These are phyloP conservation scores for Mesostigma viride DNA, from an alignment of 139 green algal species.

Conservation along the genomic window DNA sequence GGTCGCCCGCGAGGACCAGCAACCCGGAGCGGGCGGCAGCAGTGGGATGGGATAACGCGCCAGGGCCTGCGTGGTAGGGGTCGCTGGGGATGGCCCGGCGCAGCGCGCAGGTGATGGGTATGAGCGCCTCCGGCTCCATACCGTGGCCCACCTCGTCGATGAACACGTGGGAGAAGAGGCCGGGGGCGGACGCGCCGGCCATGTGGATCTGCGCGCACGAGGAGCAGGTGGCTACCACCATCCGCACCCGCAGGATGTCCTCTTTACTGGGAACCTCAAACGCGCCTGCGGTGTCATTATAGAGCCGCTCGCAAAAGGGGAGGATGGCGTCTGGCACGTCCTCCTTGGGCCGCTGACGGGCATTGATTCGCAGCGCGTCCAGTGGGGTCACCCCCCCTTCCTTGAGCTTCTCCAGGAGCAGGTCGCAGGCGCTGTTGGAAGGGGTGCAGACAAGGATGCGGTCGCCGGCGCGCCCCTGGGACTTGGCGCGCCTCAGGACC, in stretches of 20 bases:
- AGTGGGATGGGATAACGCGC: not conserved
- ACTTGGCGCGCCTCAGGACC: too few relatives aligned
- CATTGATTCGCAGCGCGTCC: not conserved
- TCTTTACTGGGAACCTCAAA: too few relatives aligned
- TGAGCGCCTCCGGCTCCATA: conserved; percentile 13
- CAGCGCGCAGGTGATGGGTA: too few relatives aligned
- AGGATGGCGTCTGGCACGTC: too few relatives aligned
- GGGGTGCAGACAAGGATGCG: not conserved
- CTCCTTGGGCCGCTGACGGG: not conserved
- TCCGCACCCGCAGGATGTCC: too few relatives aligned
- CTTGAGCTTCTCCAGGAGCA: conserved; percentile 3
- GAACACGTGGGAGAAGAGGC: conserved; percentile 35
- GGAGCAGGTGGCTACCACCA: too few relatives aligned
- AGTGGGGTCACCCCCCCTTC: not conserved
- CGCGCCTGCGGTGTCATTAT: too few relatives aligned
- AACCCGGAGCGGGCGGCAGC: not conserved
- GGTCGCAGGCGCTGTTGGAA: not conserved
- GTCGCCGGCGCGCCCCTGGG: not conserved
- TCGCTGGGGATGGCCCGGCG: not conserved
- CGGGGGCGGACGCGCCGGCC: too few relatives aligned
- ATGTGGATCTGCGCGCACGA: too few relatives aligned
- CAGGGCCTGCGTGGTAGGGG: too few relatives aligned
- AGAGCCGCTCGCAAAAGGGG: too few relatives aligned
- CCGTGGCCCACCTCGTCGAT: conserved; percentile 15
- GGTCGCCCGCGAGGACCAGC: conserved; percentile 51